Conservation (phyloP, 306 rosid genomes). For the Hylodesmum podocarpum region DNA sequence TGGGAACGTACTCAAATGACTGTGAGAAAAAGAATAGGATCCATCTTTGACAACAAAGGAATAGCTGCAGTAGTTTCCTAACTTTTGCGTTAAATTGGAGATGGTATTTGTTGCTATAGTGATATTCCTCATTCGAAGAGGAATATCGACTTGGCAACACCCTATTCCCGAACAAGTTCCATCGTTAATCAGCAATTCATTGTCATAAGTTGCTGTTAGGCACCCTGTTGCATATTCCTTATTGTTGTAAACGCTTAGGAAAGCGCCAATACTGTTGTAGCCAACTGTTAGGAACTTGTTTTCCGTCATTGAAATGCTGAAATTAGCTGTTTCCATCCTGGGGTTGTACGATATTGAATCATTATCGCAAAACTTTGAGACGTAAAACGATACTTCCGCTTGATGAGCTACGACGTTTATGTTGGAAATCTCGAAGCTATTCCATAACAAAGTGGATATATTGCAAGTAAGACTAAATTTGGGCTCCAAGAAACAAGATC, state of each 20-base stretch:
- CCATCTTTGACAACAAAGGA: constrained; percentile 32
- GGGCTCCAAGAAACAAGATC: no score
- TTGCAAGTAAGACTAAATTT: no score
- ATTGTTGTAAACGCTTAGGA: not conserved
- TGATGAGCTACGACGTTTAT: constrained; percentile 24
- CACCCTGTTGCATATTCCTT: not conserved
- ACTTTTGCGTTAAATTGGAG: not conserved
- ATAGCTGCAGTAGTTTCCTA: not conserved
- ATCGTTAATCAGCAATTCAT: not conserved
- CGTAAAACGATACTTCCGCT: not conserved
- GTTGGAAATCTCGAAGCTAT: not conserved
- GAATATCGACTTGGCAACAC: not conserved
- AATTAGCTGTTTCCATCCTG: not conserved
- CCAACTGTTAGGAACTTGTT: constrained; percentile 5
- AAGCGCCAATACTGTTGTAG: not conserved
- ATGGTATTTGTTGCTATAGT: not conserved
- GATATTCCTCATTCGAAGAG: not conserved
- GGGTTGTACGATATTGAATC: not conserved
- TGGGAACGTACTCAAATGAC: not conserved
- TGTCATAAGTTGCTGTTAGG: not conserved
- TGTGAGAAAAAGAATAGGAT: not conserved
- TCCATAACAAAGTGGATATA: not conserved
- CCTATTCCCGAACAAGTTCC: not conserved
- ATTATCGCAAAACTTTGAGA: not conserved
- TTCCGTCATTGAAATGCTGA: not conserved